Conservation (phyloP, 2,329 filamentous ascomycete genomes). For the Aspergillus pseudoviridinutans region DNA sequence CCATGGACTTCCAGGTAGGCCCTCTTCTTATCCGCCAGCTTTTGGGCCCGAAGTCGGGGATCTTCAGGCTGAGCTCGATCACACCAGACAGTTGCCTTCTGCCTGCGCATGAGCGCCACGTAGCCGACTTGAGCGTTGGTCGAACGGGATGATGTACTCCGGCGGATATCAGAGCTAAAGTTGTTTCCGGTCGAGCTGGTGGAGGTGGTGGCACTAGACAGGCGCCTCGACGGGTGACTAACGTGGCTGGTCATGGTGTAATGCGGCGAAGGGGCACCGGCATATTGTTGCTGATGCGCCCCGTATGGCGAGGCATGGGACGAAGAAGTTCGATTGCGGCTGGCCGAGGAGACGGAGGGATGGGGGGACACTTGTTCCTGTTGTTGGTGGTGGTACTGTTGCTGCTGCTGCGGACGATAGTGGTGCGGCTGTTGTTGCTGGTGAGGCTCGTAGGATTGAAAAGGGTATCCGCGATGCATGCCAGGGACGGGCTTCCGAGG, state of each 20-base stretch:
- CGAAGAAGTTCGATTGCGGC: slow-evolving; percentile 40
- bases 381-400: background rate
- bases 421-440: slow-evolving; percentile 11
- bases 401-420: background rate
- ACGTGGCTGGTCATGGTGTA: slow-evolving; percentile 24
- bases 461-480: slow-evolving; percentile 21
- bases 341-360: slow-evolving; percentile 23
- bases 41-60: slow-evolving; percentile 74
- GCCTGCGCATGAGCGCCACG: slow-evolving; percentile 90
- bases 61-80: slow-evolving; percentile 92
- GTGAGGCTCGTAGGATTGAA: slow-evolving; percentile 24
- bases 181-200: slow-evolving; percentile 38
- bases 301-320: slow-evolving; percentile 29
- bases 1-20: slow-evolving; percentile 80
- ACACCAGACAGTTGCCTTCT: slow-evolving; percentile 98
- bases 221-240: slow-evolving; percentile 27
- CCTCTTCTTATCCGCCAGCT: slow-evolving; percentile 80
- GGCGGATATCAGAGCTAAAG: slow-evolving; percentile 47
- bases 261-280: slow-evolving; percentile 20
- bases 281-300: slow-evolving; percentile 22
- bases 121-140: slow-evolving; percentile 68
- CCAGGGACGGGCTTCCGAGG: slow-evolving; percentile 27
- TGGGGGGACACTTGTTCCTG: slow-evolving; percentile 23
- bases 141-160: slow-evolving; percentile 79
- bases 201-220: slow-evolving; percentile 40